Percentiles rank a stretch among this genome's conserved stretches.
These are phyloP conservation scores for Piper longum DNA, from an alignment of 164 flowering plant genomes.

Conservation along the genomic window DNA sequence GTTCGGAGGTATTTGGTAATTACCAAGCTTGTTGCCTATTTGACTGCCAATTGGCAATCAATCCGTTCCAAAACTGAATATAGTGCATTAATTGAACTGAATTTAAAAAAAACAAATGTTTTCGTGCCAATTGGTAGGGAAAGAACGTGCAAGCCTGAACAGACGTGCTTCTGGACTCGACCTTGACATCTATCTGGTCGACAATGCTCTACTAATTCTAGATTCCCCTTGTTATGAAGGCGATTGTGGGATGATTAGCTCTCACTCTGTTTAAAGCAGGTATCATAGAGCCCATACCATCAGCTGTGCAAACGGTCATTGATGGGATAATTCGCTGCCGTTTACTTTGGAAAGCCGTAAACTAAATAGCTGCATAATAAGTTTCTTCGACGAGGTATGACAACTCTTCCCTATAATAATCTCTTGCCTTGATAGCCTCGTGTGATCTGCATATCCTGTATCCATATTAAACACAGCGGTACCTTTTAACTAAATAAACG, in stretches of 20 bases:
- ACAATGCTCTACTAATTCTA: neutral
- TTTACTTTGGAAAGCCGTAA: constrained; percentile 53
- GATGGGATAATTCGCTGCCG: constrained; percentile 76
- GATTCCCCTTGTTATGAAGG: neutral
- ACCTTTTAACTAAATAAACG: neutral
- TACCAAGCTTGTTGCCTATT: too few relatives aligned
- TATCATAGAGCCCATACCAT: constrained; percentile 67
- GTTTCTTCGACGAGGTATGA: constrained; percentile 84
- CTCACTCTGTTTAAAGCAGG: constrained; percentile 24
- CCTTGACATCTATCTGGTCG: neutral
- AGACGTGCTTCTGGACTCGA: neutral
- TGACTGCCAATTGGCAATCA: too few relatives aligned
- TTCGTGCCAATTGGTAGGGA: too few relatives aligned
- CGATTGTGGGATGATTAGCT: neutral
- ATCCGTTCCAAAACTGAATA: too few relatives aligned
- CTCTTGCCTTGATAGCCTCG: neutral
- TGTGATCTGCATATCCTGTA: neutral
- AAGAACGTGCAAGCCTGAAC: neutral
- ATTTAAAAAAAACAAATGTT: too few relatives aligned
- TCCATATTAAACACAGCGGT: neutral
- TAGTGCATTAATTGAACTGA: too few relatives aligned
- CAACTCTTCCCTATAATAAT: neutral
- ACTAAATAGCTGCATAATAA: constrained; percentile 86
- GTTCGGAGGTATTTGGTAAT: too few relatives aligned
- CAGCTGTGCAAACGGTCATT: constrained; percentile 52